Percentiles rank a stretch among this genome's conserved stretches.
phyloP scores from a whole-genome alignment of 257 asterid species.

The Ballota nigra region DNA sequence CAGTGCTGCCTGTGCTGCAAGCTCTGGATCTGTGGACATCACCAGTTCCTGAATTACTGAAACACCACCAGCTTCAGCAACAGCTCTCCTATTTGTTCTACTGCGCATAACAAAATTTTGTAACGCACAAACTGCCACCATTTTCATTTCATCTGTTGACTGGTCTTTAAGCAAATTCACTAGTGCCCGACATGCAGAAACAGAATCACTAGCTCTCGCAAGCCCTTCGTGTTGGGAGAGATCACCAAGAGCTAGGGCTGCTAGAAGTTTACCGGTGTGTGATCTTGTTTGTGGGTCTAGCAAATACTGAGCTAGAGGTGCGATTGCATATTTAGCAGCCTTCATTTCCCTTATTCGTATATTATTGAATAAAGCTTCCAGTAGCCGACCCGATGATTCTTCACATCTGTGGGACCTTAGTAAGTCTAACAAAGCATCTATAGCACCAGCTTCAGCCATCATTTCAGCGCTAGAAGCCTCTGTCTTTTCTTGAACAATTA shows the following conservation, averaged over 20 bases:
- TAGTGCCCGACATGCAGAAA: slow-evolving; percentile 76
- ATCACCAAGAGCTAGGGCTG: slow-evolving; percentile 83
- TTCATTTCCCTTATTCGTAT: slow-evolving; percentile 65
- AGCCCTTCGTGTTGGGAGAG: slow-evolving; percentile 92
- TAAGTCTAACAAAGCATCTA: slow-evolving; percentile 74
- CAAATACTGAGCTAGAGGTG: slow-evolving; percentile 84
- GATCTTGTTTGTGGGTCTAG: slow-evolving; percentile 85
- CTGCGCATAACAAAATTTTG: slow-evolving; percentile 82
- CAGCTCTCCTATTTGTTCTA: slow-evolving; percentile 82
- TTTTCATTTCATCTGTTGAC: slow-evolving; percentile 70
- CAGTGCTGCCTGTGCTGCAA: slow-evolving; percentile 66
- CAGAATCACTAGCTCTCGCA: slow-evolving; percentile 73
- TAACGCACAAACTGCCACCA: slow-evolving; percentile 79
- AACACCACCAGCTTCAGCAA: slow-evolving; percentile 86
- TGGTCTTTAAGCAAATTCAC: slow-evolving; percentile 64
- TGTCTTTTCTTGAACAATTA: slow-evolving; percentile 63
- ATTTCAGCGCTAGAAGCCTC: slow-evolving; percentile 61
- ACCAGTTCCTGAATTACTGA: slow-evolving; percentile 72
- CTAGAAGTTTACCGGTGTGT: slow-evolving; percentile 63
- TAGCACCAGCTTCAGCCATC: slow-evolving; percentile 82
- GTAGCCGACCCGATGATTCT: slow-evolving; percentile 64
- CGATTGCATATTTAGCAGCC: slow-evolving; percentile 73
- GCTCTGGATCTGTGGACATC: slow-evolving; percentile 55
- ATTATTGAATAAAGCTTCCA: slow-evolving; percentile 70
- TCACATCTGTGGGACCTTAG: slow-evolving; percentile 83